Evolutionary conservation across 2,329 filamentous ascomycete species (phyloP).

Genomic region (Passalora sequoiae): DNA sequence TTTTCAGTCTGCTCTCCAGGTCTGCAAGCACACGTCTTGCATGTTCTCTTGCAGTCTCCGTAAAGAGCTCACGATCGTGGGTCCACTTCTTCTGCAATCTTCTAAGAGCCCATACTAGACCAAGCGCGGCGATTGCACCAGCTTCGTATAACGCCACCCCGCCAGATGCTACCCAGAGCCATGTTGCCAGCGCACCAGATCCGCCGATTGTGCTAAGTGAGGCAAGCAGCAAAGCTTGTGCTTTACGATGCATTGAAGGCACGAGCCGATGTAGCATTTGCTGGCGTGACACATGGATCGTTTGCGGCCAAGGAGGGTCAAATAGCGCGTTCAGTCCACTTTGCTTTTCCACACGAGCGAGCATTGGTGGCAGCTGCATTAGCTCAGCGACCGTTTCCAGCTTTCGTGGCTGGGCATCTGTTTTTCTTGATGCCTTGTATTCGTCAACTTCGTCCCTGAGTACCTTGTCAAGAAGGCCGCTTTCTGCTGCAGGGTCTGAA

Average conservation of each 20-base stretch:
- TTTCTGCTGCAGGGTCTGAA: slow-evolving; percentile 5
- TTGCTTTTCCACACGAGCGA: slow-evolving; percentile 24
- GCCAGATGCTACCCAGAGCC: slow-evolving; percentile 52
- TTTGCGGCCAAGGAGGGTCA: slow-evolving; percentile 61
- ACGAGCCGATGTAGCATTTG: slow-evolving; percentile 39
- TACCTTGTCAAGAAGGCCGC: slow-evolving; percentile 8
- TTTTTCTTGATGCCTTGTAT: slow-evolving; percentile 10
- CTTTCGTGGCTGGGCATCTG: slow-evolving; percentile 7
- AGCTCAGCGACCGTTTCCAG: slow-evolving; percentile 29
- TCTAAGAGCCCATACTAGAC: slow-evolving; percentile 53
- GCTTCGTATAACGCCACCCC: slow-evolving; percentile 53
- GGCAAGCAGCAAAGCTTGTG: slow-evolving; percentile 57
- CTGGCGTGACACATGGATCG: slow-evolving; percentile 66
- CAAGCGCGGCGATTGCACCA: slow-evolving; percentile 55
- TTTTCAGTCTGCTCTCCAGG: slow-evolving; percentile 48
- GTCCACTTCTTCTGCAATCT: slow-evolving; percentile 58
- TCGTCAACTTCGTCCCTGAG: slow-evolving; percentile 11
- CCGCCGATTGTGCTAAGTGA: slow-evolving; percentile 65
- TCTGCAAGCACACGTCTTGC: slow-evolving; percentile 52
- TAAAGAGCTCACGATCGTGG: slow-evolving; percentile 48
- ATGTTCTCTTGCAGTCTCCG: slow-evolving; percentile 51
- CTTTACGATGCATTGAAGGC: slow-evolving; percentile 42
- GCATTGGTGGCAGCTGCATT: slow-evolving; percentile 25
- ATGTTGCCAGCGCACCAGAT: slow-evolving; percentile 49
- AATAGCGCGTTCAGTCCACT: slow-evolving; percentile 31